Evolutionary conservation across 148 eudicot genomes (phyloP).

Genomic region (Camellia japonica): DNA sequence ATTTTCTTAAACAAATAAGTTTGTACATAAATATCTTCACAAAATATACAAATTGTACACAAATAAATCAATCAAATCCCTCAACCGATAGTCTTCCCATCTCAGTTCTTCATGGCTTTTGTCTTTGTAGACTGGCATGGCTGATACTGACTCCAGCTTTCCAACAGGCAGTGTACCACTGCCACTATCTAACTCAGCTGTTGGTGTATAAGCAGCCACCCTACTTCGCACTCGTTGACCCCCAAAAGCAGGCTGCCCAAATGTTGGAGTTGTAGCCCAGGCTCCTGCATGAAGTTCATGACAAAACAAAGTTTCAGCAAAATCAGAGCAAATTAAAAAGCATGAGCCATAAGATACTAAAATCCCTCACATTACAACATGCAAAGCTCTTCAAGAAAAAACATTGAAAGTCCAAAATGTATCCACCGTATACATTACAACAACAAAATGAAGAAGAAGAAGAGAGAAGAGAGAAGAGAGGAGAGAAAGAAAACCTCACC

Average conservation of each 20-base stretch:
- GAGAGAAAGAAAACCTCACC: conserved; percentile 37
- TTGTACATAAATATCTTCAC: no score
- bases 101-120: conserved; percentile 97
- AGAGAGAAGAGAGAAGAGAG: no score
- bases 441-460: no score
- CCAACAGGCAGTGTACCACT: conserved; percentile 47
- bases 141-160: conserved; percentile 90
- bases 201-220: conserved; percentile 59
- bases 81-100: conserved; percentile 95
- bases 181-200: conserved; percentile 56
- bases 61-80: conserved; percentile 32
- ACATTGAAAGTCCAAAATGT: not conserved
- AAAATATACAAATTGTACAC: no score
- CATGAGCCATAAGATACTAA: not conserved
- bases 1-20: no score
- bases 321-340: conserved; percentile 9
- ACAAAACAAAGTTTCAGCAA: conserved; percentile 15
- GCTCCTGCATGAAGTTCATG: conserved; percentile 46
- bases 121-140: conserved; percentile 85
- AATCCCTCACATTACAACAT: not conserved
- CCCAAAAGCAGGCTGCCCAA: conserved; percentile 69
- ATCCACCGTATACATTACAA: not conserved
- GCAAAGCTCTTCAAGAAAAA: not conserved
- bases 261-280: conserved; percentile 56
- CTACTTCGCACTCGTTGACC: conserved; percentile 80